A percentile compares a stretch with the other conserved stretches of the same genome.
These are phyloP conservation scores for Sapria himalayana DNA, from an alignment of 345 rosid species.

Conservation along the genomic window DNA sequence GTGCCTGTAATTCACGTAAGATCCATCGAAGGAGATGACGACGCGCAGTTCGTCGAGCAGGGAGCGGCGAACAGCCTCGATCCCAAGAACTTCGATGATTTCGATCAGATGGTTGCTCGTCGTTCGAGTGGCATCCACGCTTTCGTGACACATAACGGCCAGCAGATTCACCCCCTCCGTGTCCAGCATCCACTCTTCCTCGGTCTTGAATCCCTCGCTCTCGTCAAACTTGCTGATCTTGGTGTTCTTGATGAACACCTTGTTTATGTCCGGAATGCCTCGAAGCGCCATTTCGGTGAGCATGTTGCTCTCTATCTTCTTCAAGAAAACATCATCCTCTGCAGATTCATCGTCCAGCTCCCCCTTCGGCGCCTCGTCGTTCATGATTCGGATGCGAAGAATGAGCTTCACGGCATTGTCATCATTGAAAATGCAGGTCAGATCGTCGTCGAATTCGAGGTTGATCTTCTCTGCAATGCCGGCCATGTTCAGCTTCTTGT, in stretches of 20 bases:
- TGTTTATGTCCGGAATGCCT: conserved; percentile 87
- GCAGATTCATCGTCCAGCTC: conserved; percentile 76
- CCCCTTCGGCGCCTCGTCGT: conserved; percentile 83
- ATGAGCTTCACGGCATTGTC: conserved; percentile 85
- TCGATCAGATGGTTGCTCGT: conserved; percentile 93
- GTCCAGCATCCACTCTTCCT: conserved; percentile 95
- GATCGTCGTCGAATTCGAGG: conserved; percentile 70
- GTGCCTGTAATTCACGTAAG: conserved; percentile 91
- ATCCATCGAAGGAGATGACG: conserved; percentile 94
- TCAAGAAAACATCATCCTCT: conserved; percentile 91
- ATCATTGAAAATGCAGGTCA: conserved; percentile 88
- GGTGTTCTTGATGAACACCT: conserved; percentile 72
- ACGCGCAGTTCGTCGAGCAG: conserved; percentile 83
- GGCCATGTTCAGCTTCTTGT: conserved; percentile 91
- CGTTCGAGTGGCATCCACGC: conserved; percentile 79
- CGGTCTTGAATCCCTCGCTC: conserved; percentile 53
- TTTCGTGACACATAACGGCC: conserved; percentile 90
- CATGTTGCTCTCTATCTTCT: conserved; percentile 94
- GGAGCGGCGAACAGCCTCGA: conserved; percentile 92
- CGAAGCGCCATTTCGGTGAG: conserved; percentile 95
- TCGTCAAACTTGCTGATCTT: conserved; percentile 70
- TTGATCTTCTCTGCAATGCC: conserved; percentile 93
- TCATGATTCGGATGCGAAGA: conserved; percentile 88
- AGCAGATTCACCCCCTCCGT: conserved; percentile 96
- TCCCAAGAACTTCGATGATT: conserved; percentile 89